Evolutionary conservation across 2,329 filamentous ascomycete species (phyloP).

Genomic region (Amauroascus verrucosus): DNA sequence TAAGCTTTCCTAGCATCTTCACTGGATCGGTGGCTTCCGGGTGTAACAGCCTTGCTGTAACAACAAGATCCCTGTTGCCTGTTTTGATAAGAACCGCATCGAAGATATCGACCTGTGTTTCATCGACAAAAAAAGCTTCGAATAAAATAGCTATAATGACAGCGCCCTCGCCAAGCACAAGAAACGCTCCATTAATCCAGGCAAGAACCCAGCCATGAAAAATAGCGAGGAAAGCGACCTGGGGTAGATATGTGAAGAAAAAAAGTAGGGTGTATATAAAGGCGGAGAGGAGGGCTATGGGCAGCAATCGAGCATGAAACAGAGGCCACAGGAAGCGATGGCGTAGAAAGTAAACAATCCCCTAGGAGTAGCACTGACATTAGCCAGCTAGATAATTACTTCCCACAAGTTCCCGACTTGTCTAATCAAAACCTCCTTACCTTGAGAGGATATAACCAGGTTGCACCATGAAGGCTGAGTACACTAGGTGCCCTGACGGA

Average conservation of each 20-base stretch:
- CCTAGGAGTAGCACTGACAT: constrained; percentile 36
- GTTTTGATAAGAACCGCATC: constrained; percentile 69
- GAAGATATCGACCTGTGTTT: constrained; percentile 69
- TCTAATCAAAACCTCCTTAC: constrained; percentile 29
- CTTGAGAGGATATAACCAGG: constrained; percentile 41
- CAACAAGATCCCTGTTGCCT: constrained; percentile 54
- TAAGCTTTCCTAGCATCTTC: constrained; percentile 73
- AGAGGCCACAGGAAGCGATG: constrained; percentile 76
- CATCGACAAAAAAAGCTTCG: constrained; percentile 72
- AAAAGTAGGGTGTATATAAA: constrained; percentile 81
- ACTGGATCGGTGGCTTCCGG: constrained; percentile 61
- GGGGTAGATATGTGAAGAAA: constrained; percentile 75
- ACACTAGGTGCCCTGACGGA: constrained; percentile 15
- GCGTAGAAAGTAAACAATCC: constrained; percentile 69
- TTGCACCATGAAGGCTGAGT: constrained; percentile 26
- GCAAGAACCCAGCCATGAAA: constrained; percentile 72
- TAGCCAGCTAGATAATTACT: background rate
- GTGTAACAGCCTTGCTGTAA: constrained; percentile 55
- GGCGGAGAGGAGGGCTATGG: constrained; percentile 68
- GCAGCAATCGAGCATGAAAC: constrained; percentile 65
- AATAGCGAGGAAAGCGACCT: constrained; percentile 77
- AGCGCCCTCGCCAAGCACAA: constrained; percentile 62
- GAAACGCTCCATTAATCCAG: constrained; percentile 79
- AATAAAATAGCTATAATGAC: constrained; percentile 57
- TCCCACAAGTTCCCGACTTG: too few relatives aligned